Conservation (phyloP, 2,329 filamentous ascomycete species). For the Ambrosiella beaveri region DNA sequence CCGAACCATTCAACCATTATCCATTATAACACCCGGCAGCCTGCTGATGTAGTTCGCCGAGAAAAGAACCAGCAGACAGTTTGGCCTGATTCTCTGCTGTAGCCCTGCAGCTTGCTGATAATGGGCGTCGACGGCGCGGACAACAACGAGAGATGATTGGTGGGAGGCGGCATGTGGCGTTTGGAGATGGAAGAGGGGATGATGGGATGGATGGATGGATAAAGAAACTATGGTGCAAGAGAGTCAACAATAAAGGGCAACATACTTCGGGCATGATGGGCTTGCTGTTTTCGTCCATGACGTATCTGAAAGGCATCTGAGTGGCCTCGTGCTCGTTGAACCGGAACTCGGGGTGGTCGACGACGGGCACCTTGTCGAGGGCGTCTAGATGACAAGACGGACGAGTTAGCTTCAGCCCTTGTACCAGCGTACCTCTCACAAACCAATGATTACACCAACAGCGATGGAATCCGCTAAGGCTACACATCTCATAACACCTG, state of each 20-base stretch:
- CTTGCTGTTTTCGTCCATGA: slow-evolving; percentile 53
- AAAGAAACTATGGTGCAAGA: background rate
- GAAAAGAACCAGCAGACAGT: too few species aligned
- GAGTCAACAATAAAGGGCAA: slow-evolving; percentile 11
- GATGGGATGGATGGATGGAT: background rate
- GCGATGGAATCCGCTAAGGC: too few species aligned
- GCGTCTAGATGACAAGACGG: slow-evolving; percentile 35
- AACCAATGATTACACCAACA: too few species aligned
- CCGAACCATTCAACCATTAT: too few species aligned
- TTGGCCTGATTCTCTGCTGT: background rate
- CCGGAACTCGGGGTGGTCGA: slow-evolving; percentile 78
- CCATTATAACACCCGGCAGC: too few species aligned
- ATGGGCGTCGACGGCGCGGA: background rate
- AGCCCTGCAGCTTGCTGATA: background rate
- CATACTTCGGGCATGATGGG: slow-evolving; percentile 83
- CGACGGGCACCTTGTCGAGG: slow-evolving; percentile 60
- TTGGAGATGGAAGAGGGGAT: background rate
- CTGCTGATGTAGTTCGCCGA: too few species aligned
- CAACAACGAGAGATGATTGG: background rate
- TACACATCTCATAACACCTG: too few species aligned
- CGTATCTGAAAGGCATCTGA: slow-evolving; percentile 96
- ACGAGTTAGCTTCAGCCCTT: too few species aligned
- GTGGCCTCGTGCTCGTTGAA: slow-evolving; percentile 87
- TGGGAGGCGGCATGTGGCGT: background rate
- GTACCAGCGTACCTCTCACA: too few species aligned